Base-by-base conservation (phyloP, 2,329 filamentous ascomycete genomes). In the Paraconiothyrium brasiliense region DNA sequence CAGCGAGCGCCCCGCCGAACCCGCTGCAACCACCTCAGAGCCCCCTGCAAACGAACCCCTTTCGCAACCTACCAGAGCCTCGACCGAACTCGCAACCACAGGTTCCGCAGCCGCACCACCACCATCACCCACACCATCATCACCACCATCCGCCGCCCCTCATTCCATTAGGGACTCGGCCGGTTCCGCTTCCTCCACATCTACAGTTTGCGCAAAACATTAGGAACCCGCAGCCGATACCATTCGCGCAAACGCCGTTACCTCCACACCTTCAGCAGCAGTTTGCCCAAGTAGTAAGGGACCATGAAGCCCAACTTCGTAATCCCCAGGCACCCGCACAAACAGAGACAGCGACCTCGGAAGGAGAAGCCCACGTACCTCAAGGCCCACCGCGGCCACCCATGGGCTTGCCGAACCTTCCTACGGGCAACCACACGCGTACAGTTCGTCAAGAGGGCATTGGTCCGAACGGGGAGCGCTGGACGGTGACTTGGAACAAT, bases 401-500 rank as follows among this genome's bases (percentile, higher is more conserved):
- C 49, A 55, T 59, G 34, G 61, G 60, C 20, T 43, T 52, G 47
- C 54, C 59, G 27, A 59, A 57, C 50, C 47, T 74, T 41, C 65
- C 67, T 1, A 24, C 43, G 57, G 37, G 68, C 59, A 71, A 71
- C 60, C 56, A 71, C 32, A 79, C 78, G 9, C 78, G 81, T 24
- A 83, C 80, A 10, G 79, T 85, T 22, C 80, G 83, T 9, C 82
- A 83, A 35, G 84, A 87, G 69, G 80, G 81, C 9, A 68, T 83
- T 35, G 82, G 82, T 0, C 82, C 84, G 10, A 84, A 86, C 65
- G 85, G 85, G 16, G 80, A 84, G 60, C 79, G 83, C 59, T 85
- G 83, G 81, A 82, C 83, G 46, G 78, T 86, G 57, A 85, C 83
- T 2, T 78, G 84, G 57, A 86, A 85, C 67, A 83, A 85, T 63